Base-by-base conservation (phyloP, 768 basidiomycete species). In the Guyanaporus albipodus region DNA sequence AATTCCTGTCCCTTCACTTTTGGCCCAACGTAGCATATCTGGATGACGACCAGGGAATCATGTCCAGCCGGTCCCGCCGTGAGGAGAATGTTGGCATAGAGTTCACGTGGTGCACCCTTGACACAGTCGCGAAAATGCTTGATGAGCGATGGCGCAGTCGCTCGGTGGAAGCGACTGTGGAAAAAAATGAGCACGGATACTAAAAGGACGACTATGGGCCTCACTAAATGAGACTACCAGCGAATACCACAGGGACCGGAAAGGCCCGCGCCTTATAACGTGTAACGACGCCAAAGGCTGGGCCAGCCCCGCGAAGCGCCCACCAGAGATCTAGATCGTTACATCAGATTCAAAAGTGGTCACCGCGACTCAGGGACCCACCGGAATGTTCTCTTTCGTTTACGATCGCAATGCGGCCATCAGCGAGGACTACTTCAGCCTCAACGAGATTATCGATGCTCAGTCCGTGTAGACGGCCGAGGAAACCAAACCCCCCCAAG, bases 51-150 rank as follows among this genome's bases (percentile, higher is more conserved):
- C 35, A 96, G 79, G 14, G 89, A 92, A 54, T 89, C 87, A 54
- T 87, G 78, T 40, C 82, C 82, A 9, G 79, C 82, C 4, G 91
- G 91, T 7, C 93, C 92, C 0, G 93, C 92, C 3, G 93, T 95
- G 45, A 95, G 76, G 44, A 95, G 78, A 27, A 91, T 79, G 60
- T 94, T 95, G 29, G 89, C 86, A 62, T 96, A 96, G 15, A 94
- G 77, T 58, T 91, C 85, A 9, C 86, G 78, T 2, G 91, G 90
- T 11, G 89, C 87, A 32, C 83, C 82, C 61, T 94, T 94, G 70
- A 94, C 78, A 59, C 91, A 93, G 64, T 96, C 93, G 21, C 93
- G 82, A 70, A 92, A 91, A 67, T 95, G 93, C 53, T 83, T 85
- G 61, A 96, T 82, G 36, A 95, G 78, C 5, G 88, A 91, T 4